Percentiles rank a stretch among this genome's conserved stretches.
phyloP scores from a whole-genome alignment of 441 rosid species.

The Adansonia gregorii region DNA sequence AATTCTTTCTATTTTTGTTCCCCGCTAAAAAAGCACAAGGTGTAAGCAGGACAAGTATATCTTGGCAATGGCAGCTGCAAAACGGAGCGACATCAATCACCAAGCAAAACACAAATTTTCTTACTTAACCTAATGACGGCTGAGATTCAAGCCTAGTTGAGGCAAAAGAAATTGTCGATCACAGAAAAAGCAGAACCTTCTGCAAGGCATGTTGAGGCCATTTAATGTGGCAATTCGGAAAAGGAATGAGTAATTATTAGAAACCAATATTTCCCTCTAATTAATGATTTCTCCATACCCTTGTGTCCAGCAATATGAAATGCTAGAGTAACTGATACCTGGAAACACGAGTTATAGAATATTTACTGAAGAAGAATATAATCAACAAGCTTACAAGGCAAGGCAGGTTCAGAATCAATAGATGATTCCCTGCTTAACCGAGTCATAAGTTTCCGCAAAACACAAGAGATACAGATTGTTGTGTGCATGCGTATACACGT shows the following conservation, averaged over 20 bases:
- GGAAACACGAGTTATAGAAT: neutral
- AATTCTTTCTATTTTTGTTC: neutral
- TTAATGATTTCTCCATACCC: neutral
- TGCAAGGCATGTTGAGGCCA: neutral
- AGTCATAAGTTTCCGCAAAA: neutral
- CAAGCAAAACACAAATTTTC: neutral
- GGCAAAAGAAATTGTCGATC: neutral
- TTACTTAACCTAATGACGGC: neutral
- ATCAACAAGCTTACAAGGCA: neutral
- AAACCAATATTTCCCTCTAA: neutral
- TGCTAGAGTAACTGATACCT: neutral
- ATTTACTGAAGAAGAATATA: slow-evolving; percentile 5
- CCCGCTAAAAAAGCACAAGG: neutral
- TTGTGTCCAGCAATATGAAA: neutral
- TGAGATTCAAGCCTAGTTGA: neutral
- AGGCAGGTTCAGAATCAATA: neutral
- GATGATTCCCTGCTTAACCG: neutral
- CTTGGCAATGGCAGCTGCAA: slow-evolving; percentile 1
- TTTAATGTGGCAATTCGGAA: neutral
- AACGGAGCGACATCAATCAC: neutral
- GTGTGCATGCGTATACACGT: neutral
- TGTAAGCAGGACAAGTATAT: neutral
- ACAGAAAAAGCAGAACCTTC: neutral
- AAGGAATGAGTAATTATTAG: neutral
- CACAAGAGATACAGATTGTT: neutral